A percentile compares a stretch with the other conserved stretches of the same genome.
phyloP scores from a whole-genome alignment of 441 rosid genomes.

The Gossypium schwendimanii region DNA sequence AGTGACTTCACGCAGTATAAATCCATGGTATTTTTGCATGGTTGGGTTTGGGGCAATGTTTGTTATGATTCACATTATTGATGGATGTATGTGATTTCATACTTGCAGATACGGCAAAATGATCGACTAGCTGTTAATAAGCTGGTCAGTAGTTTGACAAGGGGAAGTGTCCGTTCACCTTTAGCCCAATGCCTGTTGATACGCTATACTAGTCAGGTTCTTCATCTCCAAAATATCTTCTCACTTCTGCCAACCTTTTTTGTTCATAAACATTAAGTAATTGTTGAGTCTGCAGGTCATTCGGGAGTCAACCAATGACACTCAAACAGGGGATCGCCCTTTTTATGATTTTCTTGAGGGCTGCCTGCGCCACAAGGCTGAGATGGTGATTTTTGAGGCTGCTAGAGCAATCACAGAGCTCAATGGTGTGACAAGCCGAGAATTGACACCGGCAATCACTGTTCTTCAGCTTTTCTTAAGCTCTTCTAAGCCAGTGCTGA shows the following conservation, averaged over 20 bases:
- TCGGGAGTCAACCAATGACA: slow-evolving; percentile 61
- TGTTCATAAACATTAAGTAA: not conserved
- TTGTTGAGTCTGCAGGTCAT: slow-evolving; percentile 48
- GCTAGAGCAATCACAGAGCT: slow-evolving; percentile 99
- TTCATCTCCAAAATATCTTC: slow-evolving; percentile 6
- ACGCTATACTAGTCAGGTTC: slow-evolving; percentile 88
- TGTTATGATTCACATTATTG: not conserved
- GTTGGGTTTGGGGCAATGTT: not conserved
- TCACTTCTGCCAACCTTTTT: not conserved
- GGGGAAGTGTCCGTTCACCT: slow-evolving; percentile 94
- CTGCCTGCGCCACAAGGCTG: slow-evolving; percentile 91
- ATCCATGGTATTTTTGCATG: not conserved
- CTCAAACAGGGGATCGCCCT: slow-evolving; percentile 87
- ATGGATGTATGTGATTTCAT: not conserved
- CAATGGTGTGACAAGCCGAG: slow-evolving; percentile 76
- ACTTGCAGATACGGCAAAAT: slow-evolving; percentile 81
- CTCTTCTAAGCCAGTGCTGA: slow-evolving; percentile 86
- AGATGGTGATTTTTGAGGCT: slow-evolving; percentile 98
- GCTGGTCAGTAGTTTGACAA: slow-evolving; percentile 86
- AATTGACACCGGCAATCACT: slow-evolving; percentile 94
- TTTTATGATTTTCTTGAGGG: slow-evolving; percentile 94
- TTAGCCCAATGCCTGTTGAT: slow-evolving; percentile 91
- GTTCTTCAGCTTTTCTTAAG: slow-evolving; percentile 94
- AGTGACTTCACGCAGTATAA: not conserved
- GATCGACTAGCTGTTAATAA: slow-evolving; percentile 95